Conservation (phyloP, 805 yeast genomes). For the Candida tibetensis region DNA sequence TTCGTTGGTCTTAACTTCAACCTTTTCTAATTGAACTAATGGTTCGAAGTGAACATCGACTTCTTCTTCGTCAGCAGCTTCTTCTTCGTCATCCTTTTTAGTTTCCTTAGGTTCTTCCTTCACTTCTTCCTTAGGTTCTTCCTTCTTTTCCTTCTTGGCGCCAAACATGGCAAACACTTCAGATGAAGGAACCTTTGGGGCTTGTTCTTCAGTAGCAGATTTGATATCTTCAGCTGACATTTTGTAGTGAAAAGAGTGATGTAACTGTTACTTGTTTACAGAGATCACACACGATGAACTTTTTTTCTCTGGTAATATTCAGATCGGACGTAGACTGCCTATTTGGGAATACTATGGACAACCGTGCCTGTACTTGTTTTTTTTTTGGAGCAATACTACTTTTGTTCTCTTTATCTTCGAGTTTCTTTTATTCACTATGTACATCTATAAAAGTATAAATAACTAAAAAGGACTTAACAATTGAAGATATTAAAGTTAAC, state of each 20-base stretch:
- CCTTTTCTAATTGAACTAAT: slow-evolving; percentile 88
- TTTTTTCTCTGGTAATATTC: slow-evolving; percentile 3
- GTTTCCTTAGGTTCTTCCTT: slow-evolving; percentile 34
- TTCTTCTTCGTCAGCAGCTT: slow-evolving; percentile 56
- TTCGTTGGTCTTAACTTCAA: slow-evolving; percentile 93
- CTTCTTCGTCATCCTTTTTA: slow-evolving; percentile 48
- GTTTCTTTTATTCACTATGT: too few relatives aligned
- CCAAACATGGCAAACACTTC: slow-evolving; percentile 95
- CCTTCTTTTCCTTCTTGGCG: slow-evolving; percentile 74
- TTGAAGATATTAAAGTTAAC: too few relatives aligned
- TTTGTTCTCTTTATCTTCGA: too few relatives aligned
- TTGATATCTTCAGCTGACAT: slow-evolving; percentile 34
- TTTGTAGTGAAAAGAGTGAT: slow-evolving; percentile 4
- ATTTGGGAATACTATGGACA: too few relatives aligned
- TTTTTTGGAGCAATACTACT: too few relatives aligned
- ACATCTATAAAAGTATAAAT: too few relatives aligned
- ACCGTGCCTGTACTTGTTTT: too few relatives aligned
- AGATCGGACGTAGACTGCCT: slow-evolving; percentile 8
- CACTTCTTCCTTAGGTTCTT: slow-evolving; percentile 33
- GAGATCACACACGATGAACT: slow-evolving; percentile 1
- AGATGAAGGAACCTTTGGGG: slow-evolving; percentile 67
- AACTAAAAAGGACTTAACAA: too few relatives aligned
- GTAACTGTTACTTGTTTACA: background rate
- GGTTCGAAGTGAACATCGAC: slow-evolving; percentile 96
- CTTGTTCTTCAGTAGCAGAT: slow-evolving; percentile 26